Conservation (phyloP, 768 basidiomycete genomes). For the Mycena leptocephala region DNA sequence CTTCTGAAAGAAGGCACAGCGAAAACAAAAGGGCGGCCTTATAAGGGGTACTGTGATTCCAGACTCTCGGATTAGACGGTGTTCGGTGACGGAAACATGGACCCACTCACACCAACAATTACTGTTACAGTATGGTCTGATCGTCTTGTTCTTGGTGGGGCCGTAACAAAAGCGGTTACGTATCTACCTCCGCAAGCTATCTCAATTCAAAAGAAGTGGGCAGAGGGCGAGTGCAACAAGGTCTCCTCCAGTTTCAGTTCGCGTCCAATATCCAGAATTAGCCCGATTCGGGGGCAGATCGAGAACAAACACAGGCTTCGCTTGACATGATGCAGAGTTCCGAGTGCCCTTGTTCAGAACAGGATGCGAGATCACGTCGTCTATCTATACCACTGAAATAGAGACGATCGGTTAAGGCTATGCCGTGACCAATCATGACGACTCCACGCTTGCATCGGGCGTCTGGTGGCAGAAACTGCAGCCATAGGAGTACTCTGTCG, state of each 20-base stretch:
- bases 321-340: background rate
- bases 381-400: background rate
- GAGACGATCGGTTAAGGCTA: constrained; percentile 1
- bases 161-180: background rate
- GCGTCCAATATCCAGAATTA: background rate
- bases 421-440: background rate
- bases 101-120: constrained; percentile 22
- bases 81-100: constrained; percentile 7
- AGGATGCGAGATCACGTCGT: background rate
- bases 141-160: constrained; percentile 13
- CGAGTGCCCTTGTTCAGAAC: background rate
- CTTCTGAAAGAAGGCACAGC: background rate
- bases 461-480: background rate
- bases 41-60: background rate
- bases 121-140: background rate
- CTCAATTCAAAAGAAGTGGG: background rate
- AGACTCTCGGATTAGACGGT: background rate
- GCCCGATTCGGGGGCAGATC: background rate
- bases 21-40: background rate
- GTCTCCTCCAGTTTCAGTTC: too few species aligned
- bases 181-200: background rate
- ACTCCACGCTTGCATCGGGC: constrained; percentile 5
- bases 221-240: too few species aligned
- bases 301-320: background rate
- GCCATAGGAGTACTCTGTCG: background rate